phyloP scores from a whole-genome alignment of 805 yeast species.

The Saccharomycopsis capsularis region DNA sequence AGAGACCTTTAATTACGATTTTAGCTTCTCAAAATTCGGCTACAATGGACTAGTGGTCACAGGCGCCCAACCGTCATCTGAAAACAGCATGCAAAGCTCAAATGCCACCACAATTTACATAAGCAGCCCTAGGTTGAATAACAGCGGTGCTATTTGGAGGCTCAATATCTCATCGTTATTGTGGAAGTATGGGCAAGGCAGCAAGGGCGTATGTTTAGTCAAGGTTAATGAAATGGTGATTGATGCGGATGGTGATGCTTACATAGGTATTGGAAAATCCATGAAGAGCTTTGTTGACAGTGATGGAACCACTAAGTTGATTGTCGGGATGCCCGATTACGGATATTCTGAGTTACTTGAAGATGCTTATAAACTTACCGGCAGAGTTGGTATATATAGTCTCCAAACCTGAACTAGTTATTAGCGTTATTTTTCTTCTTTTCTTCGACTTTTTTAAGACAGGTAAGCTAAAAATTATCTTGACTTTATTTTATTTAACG shows the following conservation, averaged over 20 bases:
- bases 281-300: conserved; percentile 1
- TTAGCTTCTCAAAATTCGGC: conserved; percentile 10
- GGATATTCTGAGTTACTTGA: conserved; percentile 30
- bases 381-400: conserved; percentile 26
- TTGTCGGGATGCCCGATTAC: conserved; percentile 35
- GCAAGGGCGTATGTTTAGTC: neutral
- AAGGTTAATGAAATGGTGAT: neutral
- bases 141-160: conserved; percentile 8
- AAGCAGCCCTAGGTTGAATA: conserved; percentile 5
- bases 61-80: neutral
- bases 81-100: neutral
- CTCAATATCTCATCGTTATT: neutral
- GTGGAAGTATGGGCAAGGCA: neutral
- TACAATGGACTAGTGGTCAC: conserved; percentile 1
- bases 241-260: neutral
- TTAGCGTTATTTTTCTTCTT: too few species aligned
- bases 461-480: too few species aligned
- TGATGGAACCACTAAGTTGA: conserved; percentile 21
- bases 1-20: neutral
- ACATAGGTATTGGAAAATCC: conserved; percentile 13
- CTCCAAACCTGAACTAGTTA: too few species aligned
- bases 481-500: too few species aligned
- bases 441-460: too few species aligned
- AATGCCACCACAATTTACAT: neutral
- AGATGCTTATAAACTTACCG: conserved; percentile 27